Evolutionary conservation across 495 filamentous ascomycete genomes (phyloP), one percentile per base, ranked within the genome.

Genomic region (Lentithecium fluviatile): DNA sequence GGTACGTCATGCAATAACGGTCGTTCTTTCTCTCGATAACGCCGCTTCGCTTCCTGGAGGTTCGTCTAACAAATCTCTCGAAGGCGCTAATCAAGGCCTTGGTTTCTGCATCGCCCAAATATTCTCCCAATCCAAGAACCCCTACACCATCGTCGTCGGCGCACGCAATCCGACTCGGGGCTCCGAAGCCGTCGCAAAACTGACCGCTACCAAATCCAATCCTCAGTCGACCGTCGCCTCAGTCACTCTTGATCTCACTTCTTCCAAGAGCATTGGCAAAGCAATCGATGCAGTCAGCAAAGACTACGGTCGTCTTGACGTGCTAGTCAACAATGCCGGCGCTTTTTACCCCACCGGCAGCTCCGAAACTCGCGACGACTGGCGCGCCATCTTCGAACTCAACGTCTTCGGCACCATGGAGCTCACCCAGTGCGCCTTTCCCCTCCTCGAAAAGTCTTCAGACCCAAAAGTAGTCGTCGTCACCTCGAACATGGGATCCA

Each of bases 321-420:
- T 49, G 11, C 50, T 65, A 12, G 23, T 65, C 23, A 65, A 65
- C 56, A 65, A 65, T 24, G 62, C 62, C 10, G 40, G 40, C 40
- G 62, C 26, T 6, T 32, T 56, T 15, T 15, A 23, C 20, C 6
- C 34, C 6, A 6, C n/a, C 19, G 49, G 49, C 12, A 40, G 51
- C 11, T 11, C 38, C 6, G 29, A 23, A 17, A 15, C 15, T 2
- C 29, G 10, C 11, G 38, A 38, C 4, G 38, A 52, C 46, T 51
- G 45, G 45, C 32, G 19, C 29, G 11, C 6, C 12, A 25, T 56
- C n/a, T 56, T 66, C 57, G 38, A 62, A 12, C 38, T 49, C 3
- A 66, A 62, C 46, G 63, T 62, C 34, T 21, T 57, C 26, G 57
- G 57, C 20, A 45, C 58, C 15, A 45, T 52, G 6, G 52, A 25